These are phyloP conservation scores for Suillus spraguei DNA, from an alignment of 768 basidiomycete species.

Conservation along the genomic window DNA sequence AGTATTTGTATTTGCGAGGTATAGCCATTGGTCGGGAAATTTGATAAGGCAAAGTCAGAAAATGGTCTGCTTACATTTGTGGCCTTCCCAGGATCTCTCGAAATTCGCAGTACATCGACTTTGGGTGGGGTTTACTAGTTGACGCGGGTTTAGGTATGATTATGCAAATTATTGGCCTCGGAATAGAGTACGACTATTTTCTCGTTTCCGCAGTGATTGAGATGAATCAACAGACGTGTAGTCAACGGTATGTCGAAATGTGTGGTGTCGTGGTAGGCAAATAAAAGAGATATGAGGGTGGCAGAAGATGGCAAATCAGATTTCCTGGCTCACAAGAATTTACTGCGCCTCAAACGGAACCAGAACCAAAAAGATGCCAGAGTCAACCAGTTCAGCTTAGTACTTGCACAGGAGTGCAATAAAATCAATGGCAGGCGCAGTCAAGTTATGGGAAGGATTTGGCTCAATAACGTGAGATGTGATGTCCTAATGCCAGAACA, in stretches of 20 bases:
- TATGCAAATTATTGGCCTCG: background rate
- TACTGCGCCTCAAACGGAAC: conserved; percentile 14
- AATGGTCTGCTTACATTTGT: background rate
- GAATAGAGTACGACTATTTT: background rate
- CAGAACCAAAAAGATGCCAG: conserved; percentile 17
- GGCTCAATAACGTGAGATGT: conserved; percentile 18
- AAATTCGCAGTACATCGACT: background rate
- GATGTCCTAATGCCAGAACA: conserved; percentile 20
- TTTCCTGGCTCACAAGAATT: conserved; percentile 16
- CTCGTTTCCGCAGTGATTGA: background rate
- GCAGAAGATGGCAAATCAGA: too few relatives aligned
- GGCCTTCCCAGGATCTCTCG: background rate
- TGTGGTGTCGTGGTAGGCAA: conserved; percentile 13
- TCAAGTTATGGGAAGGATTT: conserved; percentile 14
- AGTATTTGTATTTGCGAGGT: background rate
- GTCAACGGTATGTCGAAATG: too few relatives aligned
- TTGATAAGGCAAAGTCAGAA: background rate
- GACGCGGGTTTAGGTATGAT: background rate
- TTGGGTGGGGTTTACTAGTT: background rate
- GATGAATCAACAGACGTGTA: too few relatives aligned
- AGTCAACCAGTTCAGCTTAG: conserved; percentile 17
- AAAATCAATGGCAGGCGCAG: conserved; percentile 21
- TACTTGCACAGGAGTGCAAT: conserved; percentile 22
- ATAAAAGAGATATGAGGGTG: conserved; percentile 13
- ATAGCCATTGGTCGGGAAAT: background rate